Evolutionary conservation across 805 yeast genomes (phyloP).

Genomic region (Wickerhamiella azyma): DNA sequence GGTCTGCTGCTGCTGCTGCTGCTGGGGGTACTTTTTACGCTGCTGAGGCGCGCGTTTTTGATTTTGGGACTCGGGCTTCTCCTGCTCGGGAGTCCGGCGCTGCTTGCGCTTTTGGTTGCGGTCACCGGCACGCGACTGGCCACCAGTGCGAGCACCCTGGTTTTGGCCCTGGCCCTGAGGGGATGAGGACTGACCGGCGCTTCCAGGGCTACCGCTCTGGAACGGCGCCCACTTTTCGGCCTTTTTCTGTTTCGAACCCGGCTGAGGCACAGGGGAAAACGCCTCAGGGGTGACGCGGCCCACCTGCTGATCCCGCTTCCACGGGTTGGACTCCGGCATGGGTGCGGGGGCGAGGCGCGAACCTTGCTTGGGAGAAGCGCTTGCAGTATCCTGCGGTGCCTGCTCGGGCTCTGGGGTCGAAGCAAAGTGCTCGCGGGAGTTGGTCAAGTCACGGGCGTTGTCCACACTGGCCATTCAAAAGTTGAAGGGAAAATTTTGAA

Average conservation of each 20-base stretch:
- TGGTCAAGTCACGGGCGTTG: constrained; percentile 8
- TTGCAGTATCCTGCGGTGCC: not conserved
- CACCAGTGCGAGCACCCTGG: not conserved
- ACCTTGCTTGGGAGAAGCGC: not conserved
- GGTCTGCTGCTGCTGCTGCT: constrained; percentile 5
- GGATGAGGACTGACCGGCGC: constrained; percentile 14
- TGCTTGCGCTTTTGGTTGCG: not conserved
- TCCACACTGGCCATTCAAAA: constrained; percentile 9
- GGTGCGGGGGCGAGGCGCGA: constrained; percentile 48
- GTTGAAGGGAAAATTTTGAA: not conserved
- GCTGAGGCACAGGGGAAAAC: not conserved
- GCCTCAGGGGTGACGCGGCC: constrained; percentile 7
- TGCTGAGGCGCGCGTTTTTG: not conserved
- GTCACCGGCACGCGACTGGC: not conserved
- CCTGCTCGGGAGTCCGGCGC: constrained; percentile 1
- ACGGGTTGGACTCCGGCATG: constrained; percentile 46
- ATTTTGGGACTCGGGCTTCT: not conserved
- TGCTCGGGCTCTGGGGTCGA: not conserved
- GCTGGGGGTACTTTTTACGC: not conserved
- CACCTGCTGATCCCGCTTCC: constrained; percentile 30
- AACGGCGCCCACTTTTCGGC: not conserved
- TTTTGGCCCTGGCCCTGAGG: constrained; percentile 8
- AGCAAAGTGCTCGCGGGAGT: not conserved
- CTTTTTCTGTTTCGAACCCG: not conserved
- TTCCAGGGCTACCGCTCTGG: constrained; percentile 11